Evolutionary conservation across 1,284 basidiomycete genomes (phyloP), one percentile per base, ranked within the genome.

Genomic region (Salmacisia buchloeana): DNA sequence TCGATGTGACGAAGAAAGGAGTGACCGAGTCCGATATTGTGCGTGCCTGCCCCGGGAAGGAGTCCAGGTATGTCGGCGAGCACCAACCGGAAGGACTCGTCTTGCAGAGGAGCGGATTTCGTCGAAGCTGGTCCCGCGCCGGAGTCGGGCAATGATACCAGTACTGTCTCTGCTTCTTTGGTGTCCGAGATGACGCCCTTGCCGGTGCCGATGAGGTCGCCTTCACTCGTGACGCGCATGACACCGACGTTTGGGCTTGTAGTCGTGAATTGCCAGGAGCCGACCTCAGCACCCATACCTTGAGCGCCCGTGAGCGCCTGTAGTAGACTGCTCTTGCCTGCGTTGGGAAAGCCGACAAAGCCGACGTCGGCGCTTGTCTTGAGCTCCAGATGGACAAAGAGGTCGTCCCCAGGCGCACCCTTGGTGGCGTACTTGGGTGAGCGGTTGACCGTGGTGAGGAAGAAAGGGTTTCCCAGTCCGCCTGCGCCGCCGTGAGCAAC

Each of bases 31-130:
- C 94, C 94, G 45, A 92, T 87, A 79, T 94, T 91, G 69, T 90
- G 86, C 1, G 92, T 90, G 2, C 49, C 49, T 0, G 94, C 91
- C 10, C 86, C 85, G 6, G 86, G 85, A 58, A 97, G 88, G 33
- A 98, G 86, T 12, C 94, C 94, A 0, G 96, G 94, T 76, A 97
- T 96, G 81, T 99, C 94, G n/a, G 93, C 90, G 63, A 99, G 88
- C 1, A 91, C 94, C 82, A 97, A 93, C 2, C 94, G 86, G 77
- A 90, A 88, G 2, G 67, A 65, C 52, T 80, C 80, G 18, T 62
- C 46, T 1, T 36, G 21, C 29, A 36, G 12, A 6, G 23, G 41
- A 18, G 41, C 41, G 15, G 41, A 21, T 43, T 9, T 15, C 18
- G 41, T n/a, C 13, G 49, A 33, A 1, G 21, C 27, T 13, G 49